These are phyloP conservation scores for Herpomyces periplanetae DNA, from an alignment of 2,329 filamentous ascomycete species.

Conservation along the genomic window DNA sequence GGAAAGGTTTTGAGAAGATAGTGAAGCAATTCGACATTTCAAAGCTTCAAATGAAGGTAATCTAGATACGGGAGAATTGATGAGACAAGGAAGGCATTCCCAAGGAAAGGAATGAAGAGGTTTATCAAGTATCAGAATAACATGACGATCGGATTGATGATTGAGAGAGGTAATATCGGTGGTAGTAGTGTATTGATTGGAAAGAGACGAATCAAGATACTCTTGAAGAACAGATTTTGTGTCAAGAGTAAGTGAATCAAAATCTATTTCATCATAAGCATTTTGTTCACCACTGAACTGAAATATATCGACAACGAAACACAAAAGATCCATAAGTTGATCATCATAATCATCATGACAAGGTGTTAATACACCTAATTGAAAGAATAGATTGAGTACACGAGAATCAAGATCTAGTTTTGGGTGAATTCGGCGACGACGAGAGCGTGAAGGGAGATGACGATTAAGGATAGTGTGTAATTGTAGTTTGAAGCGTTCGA, in stretches of 20 bases:
- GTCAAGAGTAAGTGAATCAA: slow-evolving; percentile 16
- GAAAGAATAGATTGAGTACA: slow-evolving; percentile 57
- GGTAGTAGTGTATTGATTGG: slow-evolving; percentile 43
- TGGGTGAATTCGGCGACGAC: slow-evolving; percentile 15
- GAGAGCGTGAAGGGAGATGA: slow-evolving; percentile 42
- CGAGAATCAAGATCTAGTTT: slow-evolving; percentile 17
- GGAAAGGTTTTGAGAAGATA: slow-evolving; percentile 7
- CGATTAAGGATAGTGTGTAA: slow-evolving; percentile 45
- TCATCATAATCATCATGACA: slow-evolving; percentile 42
- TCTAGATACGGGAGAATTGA: slow-evolving; percentile 36
- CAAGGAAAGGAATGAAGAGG: slow-evolving; percentile 64
- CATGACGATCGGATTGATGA: slow-evolving; percentile 27
- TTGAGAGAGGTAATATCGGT: too few relatives aligned
- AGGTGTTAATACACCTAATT: slow-evolving; percentile 29
- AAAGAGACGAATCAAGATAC: slow-evolving; percentile 37
- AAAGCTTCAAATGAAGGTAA: slow-evolving; percentile 56
- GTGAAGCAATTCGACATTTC: slow-evolving; percentile 24
- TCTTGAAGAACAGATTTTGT: slow-evolving; percentile 1
- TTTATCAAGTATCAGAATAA: slow-evolving; percentile 66
- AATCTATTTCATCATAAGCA: slow-evolving; percentile 88
- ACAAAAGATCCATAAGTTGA: slow-evolving; percentile 55
- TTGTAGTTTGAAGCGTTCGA: slow-evolving; percentile 32
- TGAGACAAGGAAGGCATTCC: slow-evolving; percentile 68
- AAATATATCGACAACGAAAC: slow-evolving; percentile 79
- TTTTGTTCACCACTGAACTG: slow-evolving; percentile 89